Evolutionary conservation across 192 early-diverging fungal genomes (phyloP), one percentile per base, ranked within the genome.

Genomic region (Coemansia sp.): DNA sequence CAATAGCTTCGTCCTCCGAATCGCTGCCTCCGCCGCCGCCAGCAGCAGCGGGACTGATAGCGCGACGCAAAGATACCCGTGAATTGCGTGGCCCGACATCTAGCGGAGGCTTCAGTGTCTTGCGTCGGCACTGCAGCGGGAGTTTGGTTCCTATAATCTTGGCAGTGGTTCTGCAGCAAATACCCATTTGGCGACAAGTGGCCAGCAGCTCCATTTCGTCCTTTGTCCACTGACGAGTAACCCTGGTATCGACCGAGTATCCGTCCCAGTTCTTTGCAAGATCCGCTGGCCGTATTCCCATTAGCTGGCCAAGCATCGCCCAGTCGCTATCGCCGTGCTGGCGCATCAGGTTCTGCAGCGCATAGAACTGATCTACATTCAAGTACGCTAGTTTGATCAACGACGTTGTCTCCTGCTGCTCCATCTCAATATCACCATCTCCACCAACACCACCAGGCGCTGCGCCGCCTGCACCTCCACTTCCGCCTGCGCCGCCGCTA

Each of bases 141-240:
- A 81, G 67, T 48, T 81, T 81, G 16, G 78, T 69, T 8, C 66
- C 67, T 13, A 81, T 81, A 32, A 81, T 72, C 54, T 69, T 71
- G 64, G 78, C 69, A 2, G 78, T 66, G 21, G 64, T 57, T 22
- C 73, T 57, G 48, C 73, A 76, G 60, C 56, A 37, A 18, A 81
- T 72, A 40, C 70, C 70, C 46, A 73, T 52, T 5, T 62, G 49
- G 22, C 73, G 73, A 41, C 78, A 81, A 15, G 66, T 9, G 3
- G 48, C 55, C 19, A 81, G 56, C 2, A 76, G 51, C 40, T 69
- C 73, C 22, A 68, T 81, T 47, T 81, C 78, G 19, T 59, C 47
- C 12, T 47, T 41, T 0, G 70, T 66, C 78, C 78, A 81, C 19
- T 62, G 54, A 22, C 70, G 55, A 0, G 78, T 81, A 15, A 81